Evolutionary conservation across 805 yeast genomes (phyloP), one percentile per base, ranked within the genome.

Genomic region (Teunomyces panamensis): DNA sequence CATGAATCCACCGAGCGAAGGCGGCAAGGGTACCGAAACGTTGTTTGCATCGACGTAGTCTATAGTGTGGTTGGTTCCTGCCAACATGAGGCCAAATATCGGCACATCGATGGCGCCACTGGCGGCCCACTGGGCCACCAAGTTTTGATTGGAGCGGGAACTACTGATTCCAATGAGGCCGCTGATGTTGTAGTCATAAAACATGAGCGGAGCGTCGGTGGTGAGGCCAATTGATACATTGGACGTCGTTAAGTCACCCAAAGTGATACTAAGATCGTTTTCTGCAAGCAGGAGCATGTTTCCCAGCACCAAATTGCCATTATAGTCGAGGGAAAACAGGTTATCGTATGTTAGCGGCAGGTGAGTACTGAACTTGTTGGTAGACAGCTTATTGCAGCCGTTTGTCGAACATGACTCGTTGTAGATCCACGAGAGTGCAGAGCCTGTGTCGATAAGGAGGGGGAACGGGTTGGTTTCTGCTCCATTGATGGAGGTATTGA

Each of bases 361-460:
- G 9, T 58, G 36, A 44, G 58, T 58, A 43, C 51, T 43, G 24
- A 75, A 63, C 51, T 51, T 56, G 27, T 49, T 48, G 20, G 68
- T 49, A 5, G 56, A 50, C 28, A 66, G 58, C 30, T 56, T 56
- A 2, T 57, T 44, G 54, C 87, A 83, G 0, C 79, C 68, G 8
- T 53, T 49, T 4, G 55, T 71, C 1, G 65, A 60, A 64, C 88
- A 83, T 33, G 74, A 62, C 1, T 69, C 59, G 42, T 79, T 81
- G 58, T 80, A 82, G 3, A 84, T 71, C 89, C 89, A 84, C 2
- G 81, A 59, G 48, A 81, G 77, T 13, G 83, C 81, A 26, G 85
- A 80, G 5, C 86, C 88, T 0, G 89, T 84, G 60, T 84, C 89
- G 13, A 84, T 64, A 14, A 84, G 69, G 34, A 84, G 63, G 4